phyloP scores from a whole-genome alignment of 2,329 filamentous ascomycete genomes.

The Sporothrix schenckii region DNA sequence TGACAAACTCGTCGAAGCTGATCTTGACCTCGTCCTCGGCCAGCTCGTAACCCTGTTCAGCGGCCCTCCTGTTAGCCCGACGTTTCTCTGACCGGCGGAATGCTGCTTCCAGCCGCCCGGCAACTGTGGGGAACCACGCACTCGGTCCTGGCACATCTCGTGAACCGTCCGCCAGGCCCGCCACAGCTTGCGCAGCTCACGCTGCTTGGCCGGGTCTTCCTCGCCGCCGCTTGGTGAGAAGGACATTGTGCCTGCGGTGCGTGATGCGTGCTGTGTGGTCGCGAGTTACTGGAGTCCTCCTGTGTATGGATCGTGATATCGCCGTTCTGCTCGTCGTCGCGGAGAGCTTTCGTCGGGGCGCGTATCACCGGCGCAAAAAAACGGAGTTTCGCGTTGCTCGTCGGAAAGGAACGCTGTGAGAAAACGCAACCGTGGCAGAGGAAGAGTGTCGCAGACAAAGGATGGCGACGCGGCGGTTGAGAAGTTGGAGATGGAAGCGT shows the following conservation, averaged over 20 bases:
- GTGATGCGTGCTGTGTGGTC: not conserved
- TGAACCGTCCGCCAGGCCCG: conserved; percentile 90
- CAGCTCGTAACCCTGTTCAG: conserved; percentile 81
- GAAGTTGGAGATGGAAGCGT: not conserved
- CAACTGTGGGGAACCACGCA: conserved; percentile 52
- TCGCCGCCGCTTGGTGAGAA: conserved; percentile 30
- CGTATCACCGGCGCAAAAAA: not conserved
- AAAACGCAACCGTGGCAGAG: not conserved
- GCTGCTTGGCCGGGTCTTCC: conserved; percentile 50
- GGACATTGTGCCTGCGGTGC: conserved; percentile 26
- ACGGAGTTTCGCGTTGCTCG: not conserved
- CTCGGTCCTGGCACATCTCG: conserved; percentile 91
- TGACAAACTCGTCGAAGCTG: conserved; percentile 77
- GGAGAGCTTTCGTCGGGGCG: conserved; percentile 11
- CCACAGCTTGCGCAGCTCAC: conserved; percentile 74
- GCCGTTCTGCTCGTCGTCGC: conserved; percentile 9
- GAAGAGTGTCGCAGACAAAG: conserved; percentile 8
- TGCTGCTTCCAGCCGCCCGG: conserved; percentile 27
- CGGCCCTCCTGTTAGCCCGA: conserved; percentile 15
- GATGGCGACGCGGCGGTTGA: not conserved
- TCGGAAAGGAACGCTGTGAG: not conserved
- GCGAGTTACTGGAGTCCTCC: not conserved
- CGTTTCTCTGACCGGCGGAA: not conserved
- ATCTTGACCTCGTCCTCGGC: conserved; percentile 87
- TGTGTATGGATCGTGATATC: not conserved